Base-by-base conservation (phyloP, 306 rosid species). In the Casuarina glauca region DNA sequence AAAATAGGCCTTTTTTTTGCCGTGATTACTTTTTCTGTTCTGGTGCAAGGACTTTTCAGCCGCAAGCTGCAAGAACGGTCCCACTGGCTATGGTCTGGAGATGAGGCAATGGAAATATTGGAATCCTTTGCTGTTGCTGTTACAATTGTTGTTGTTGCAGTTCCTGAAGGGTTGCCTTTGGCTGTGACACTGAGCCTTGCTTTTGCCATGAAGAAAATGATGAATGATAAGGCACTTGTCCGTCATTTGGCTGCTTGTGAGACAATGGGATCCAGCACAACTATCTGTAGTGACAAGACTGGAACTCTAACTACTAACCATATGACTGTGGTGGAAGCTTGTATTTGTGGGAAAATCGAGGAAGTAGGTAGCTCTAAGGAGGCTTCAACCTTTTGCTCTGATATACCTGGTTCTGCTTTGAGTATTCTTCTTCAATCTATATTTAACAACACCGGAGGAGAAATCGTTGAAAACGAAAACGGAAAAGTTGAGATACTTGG, bases 161-260 rank as follows among this genome's bases (percentile, higher is more conserved):
- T 95, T 76, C 99, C 97, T 54, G 97, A 95, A 87, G 99, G 99
- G 77, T 85, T 95, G 78, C 99, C 99, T 62, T 90, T 95, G 87
- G 97, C 99, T 4, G 99, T 95, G 80, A 95, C 99, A 72, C 81
- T 95, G 81, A 95, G 99, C 81, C 99, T 93, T 80, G 99, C 99
- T 72, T 95, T 95, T 79, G 97, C 99, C 50, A 95, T 95, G 99
- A 95, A 95, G 83, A 95, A 93, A 74, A 93, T 95, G 99, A 95
- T 95, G 99, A 95, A 89, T 17, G 98, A 95, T 77, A 95, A 93
- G 91, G 99, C 99, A 80, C 98, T 93, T 63, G 99, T 95, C 78
- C 88, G 98, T 66, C 67, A 95, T 86, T 82, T 95, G 88, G 99
- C 99, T 84, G 99, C 99, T 75, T 95, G 99, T 67, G 99, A 95